Conservation (phyloP, 2,329 filamentous ascomycete species). For the Gaeumannomyces tritici region DNA sequence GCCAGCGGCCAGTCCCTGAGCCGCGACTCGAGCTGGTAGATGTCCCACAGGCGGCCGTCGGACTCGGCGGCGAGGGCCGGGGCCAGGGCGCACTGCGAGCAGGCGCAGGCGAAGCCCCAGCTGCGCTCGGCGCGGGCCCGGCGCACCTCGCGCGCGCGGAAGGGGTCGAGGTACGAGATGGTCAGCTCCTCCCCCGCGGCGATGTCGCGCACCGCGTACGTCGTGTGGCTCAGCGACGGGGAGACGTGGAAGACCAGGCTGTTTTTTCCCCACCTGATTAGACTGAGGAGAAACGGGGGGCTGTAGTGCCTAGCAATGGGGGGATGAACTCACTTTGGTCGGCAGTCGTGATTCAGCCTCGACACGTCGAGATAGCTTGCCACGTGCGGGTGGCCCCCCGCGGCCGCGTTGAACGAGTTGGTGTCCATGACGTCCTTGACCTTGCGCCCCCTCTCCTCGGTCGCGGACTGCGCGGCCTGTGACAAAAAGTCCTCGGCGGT, state of each 20-base stretch:
- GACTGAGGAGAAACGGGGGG: too few relatives aligned
- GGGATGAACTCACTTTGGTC: conserved; percentile 24
- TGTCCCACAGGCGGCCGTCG: conserved; percentile 20
- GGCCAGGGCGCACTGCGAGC: conserved; percentile 20
- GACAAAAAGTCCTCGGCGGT: conserved; percentile 15
- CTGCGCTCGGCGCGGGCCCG: conserved; percentile 15
- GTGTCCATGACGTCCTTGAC: conserved; percentile 21
- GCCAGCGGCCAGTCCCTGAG: conserved; percentile 9
- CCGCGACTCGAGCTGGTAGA: conserved; percentile 17
- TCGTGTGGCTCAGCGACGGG: conserved; percentile 22
- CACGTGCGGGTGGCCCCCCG: conserved; percentile 20
- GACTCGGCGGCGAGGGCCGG: conserved; percentile 14
- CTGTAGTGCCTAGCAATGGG: too few relatives aligned
- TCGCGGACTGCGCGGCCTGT: conserved; percentile 12
- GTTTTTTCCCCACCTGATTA: background rate
- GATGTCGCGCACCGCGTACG: conserved; percentile 25
- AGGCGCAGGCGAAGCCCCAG: conserved; percentile 27
- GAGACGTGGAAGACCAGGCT: conserved; percentile 24
- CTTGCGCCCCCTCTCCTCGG: conserved; percentile 11
- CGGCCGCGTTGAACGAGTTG: conserved; percentile 24
- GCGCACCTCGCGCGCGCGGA: conserved; percentile 16
- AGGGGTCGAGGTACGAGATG: conserved; percentile 24
- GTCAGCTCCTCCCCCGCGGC: conserved; percentile 24
- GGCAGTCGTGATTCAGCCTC: conserved; percentile 28
- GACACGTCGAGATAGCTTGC: conserved; percentile 24